A percentile compares a stretch with the other conserved stretches of the same genome.
Evolutionary conservation across 2,329 filamentous ascomycete species (phyloP).

Genomic region (Penicillium occitanis): DNA sequence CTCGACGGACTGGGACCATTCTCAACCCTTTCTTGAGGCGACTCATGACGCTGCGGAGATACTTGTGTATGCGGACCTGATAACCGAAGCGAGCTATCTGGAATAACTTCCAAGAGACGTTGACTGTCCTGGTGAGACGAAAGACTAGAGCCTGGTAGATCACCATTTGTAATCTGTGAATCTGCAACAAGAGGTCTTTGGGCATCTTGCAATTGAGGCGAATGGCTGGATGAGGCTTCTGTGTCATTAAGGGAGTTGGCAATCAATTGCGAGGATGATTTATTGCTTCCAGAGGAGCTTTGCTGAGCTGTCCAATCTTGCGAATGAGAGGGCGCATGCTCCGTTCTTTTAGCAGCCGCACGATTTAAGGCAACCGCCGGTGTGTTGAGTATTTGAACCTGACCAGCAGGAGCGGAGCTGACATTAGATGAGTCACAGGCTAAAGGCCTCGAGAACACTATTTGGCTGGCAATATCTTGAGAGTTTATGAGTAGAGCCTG

Average conservation of each 20-base stretch:
- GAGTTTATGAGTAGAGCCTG: slow-evolving; percentile 29
- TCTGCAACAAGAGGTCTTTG: slow-evolving; percentile 8
- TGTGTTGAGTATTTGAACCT: slow-evolving; percentile 38
- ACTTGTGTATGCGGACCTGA: slow-evolving; percentile 13
- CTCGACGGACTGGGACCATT: not conserved
- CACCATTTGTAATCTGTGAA: slow-evolving; percentile 14
- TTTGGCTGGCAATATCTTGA: slow-evolving; percentile 27
- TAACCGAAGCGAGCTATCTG: slow-evolving; percentile 17
- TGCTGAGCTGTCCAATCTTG: slow-evolving; percentile 15
- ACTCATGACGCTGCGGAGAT: not conserved
- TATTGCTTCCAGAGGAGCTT: slow-evolving; percentile 27
- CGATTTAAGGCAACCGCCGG: slow-evolving; percentile 25
- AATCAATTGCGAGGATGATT: slow-evolving; percentile 37
- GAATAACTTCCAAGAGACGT: slow-evolving; percentile 12
- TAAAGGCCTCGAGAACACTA: slow-evolving; percentile 26
- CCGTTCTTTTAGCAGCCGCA: not conserved
- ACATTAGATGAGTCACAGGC: slow-evolving; percentile 29
- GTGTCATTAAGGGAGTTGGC: slow-evolving; percentile 35
- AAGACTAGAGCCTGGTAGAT: slow-evolving; percentile 5
- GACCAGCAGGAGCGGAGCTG: slow-evolving; percentile 18
- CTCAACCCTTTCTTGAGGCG: not conserved
- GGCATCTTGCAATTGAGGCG: not conserved
- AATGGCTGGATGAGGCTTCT: slow-evolving; percentile 14
- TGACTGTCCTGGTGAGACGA: slow-evolving; percentile 20
- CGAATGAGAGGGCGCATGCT: not conserved